phyloP scores from a whole-genome alignment of 495 filamentous ascomycete genomes.

The Poronia punctata region DNA sequence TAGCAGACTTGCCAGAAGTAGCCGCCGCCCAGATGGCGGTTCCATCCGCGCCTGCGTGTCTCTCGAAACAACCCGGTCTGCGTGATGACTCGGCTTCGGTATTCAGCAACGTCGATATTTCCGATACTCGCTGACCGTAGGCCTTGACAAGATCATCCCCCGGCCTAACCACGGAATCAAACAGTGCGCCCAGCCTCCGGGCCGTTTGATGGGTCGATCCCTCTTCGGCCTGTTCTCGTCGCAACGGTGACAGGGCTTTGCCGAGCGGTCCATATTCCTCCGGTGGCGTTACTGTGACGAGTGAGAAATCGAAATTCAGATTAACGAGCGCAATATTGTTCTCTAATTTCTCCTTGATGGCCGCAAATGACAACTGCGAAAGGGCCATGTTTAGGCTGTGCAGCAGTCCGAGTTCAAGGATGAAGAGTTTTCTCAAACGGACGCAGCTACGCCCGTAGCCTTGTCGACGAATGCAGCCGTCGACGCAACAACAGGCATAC shows the following conservation, averaged over 20 bases:
- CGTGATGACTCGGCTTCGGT: conserved; percentile 7
- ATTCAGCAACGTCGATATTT: conserved; percentile 12
- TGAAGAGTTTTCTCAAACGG: too few species aligned
- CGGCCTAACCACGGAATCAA: conserved; percentile 12
- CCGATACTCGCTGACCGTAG: conserved; percentile 20
- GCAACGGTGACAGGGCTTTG: conserved; percentile 10
- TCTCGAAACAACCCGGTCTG: conserved; percentile 15
- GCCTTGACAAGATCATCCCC: conserved; percentile 15
- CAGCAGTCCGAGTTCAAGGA: too few species aligned
- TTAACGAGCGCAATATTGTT: conserved; percentile 19
- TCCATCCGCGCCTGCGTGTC: conserved; percentile 22
- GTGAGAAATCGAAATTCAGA: conserved; percentile 30
- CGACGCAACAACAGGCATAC: too few species aligned
- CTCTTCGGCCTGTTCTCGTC: conserved; percentile 21
- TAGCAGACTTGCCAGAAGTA: conserved; percentile 27
- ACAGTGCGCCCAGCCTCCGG: conserved; percentile 26
- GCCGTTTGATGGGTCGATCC: conserved; percentile 26
- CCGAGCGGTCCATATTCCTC: conserved; percentile 21
- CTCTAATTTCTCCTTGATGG: too few species aligned
- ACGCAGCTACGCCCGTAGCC: too few species aligned
- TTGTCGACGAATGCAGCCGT: too few species aligned
- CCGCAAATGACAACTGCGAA: too few species aligned
- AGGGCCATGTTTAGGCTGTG: too few species aligned
- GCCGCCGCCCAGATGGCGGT: conserved; percentile 32
- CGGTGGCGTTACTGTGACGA: conserved; percentile 25